phyloP scores from a whole-genome alignment of 805 yeast species.

The Starmera quercuum region DNA sequence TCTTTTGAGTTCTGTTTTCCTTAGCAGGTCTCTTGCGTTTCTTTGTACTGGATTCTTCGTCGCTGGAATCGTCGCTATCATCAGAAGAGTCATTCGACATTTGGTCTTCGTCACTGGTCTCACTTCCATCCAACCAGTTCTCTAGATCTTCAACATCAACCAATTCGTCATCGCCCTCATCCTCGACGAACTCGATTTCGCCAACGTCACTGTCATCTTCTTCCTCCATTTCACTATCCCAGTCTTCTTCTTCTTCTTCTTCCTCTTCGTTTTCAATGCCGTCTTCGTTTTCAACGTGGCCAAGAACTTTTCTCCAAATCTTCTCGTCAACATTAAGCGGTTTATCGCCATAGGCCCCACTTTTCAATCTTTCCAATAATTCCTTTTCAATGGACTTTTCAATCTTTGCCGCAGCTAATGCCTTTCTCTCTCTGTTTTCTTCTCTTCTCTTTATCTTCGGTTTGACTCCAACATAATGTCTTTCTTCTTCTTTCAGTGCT shows the following conservation, averaged over 20 bases:
- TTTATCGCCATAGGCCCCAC: constrained; percentile 97
- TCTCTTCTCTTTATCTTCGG: constrained; percentile 95
- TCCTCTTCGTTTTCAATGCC: constrained; percentile 39
- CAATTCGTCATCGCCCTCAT: constrained; percentile 83
- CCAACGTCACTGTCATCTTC: constrained; percentile 53
- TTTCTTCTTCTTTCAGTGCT: constrained; percentile 85
- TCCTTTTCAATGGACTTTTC: constrained; percentile 97
- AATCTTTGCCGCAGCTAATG: constrained; percentile 91
- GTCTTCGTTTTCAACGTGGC: constrained; percentile 68
- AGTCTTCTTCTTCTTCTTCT: constrained; percentile 41
- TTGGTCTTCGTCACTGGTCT: constrained; percentile 29
- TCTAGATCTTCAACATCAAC: constrained; percentile 93
- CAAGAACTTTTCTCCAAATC: constrained; percentile 91
- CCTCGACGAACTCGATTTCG: constrained; percentile 84
- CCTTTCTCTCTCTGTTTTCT: constrained; percentile 90
- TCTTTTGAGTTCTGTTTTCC: constrained; percentile 35
- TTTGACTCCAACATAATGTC: constrained; percentile 87
- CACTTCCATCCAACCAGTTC: constrained; percentile 67
- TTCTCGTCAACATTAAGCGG: constrained; percentile 95
- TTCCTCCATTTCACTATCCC: constrained; percentile 39
- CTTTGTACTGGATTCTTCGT: constrained; percentile 29
- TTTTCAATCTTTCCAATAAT: constrained; percentile 85
- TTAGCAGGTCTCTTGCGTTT: constrained; percentile 28
- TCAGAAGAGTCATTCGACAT: constrained; percentile 24
- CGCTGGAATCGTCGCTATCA: constrained; percentile 25